phyloP scores from a whole-genome alignment of 805 yeast species.

The Tetrapisispora taiwanensis region DNA sequence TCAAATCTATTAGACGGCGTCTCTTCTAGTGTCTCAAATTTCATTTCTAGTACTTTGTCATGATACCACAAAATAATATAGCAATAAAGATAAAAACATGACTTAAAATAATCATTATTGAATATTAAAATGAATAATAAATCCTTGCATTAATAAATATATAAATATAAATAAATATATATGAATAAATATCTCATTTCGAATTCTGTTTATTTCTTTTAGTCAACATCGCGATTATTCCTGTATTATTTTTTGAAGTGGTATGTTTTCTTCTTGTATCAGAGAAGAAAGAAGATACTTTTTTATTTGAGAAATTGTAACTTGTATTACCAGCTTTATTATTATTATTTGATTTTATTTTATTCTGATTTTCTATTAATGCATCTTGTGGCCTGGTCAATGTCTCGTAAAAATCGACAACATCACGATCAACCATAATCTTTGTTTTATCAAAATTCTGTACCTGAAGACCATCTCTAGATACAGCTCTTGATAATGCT shows the following conservation, averaged over 20 bases:
- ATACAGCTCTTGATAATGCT: conserved; percentile 83
- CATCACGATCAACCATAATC: conserved; percentile 66
- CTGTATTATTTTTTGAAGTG: conserved; percentile 1
- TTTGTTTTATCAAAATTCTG: conserved; percentile 54
- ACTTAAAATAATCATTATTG: not conserved
- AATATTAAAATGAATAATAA: not conserved
- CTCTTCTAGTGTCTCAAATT: conserved; percentile 4
- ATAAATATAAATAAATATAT: not conserved
- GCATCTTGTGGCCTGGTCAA: conserved; percentile 30
- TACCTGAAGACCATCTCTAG: conserved; percentile 74
- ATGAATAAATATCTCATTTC: not conserved
- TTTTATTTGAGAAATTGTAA: not conserved
- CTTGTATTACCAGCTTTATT: not conserved
- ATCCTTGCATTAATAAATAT: not conserved
- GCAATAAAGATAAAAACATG: too few species aligned
- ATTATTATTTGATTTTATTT: not conserved
- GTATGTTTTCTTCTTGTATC: not conserved
- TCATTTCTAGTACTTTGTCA: not conserved
- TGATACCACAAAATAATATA: too few species aligned
- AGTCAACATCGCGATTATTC: conserved; percentile 3
- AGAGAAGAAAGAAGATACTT: not conserved
- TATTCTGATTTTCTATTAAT: not conserved
- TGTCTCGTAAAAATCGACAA: conserved; percentile 56
- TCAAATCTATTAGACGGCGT: conserved; percentile 3
- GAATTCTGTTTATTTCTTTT: conserved; percentile 1